Percentiles rank a stretch among this genome's conserved stretches.
phyloP scores from a whole-genome alignment of 2,329 filamentous ascomycete genomes.

The Penicillium sp. region DNA sequence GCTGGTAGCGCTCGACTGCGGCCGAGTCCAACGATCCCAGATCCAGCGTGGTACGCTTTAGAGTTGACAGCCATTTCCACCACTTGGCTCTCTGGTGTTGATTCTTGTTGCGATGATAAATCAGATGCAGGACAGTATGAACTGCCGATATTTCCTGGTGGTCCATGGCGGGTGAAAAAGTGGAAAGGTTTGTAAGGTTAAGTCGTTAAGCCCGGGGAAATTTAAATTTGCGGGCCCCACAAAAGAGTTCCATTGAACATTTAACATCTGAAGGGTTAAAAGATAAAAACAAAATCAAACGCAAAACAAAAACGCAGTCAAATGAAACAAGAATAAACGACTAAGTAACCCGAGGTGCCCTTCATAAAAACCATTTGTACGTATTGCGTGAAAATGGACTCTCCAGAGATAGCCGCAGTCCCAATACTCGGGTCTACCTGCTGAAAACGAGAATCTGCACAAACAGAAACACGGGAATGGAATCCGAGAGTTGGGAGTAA shows the following conservation, averaged over 20 bases:
- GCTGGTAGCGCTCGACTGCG: conserved; percentile 19
- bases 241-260: too few relatives aligned
- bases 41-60: conserved; percentile 65
- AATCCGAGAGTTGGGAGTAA: too few relatives aligned
- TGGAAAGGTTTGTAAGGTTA: background rate
- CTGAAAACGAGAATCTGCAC: too few relatives aligned
- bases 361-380: too few relatives aligned
- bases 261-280: background rate
- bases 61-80: conserved; percentile 72
- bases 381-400: too few relatives aligned
- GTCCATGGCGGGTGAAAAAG: conserved; percentile 25
- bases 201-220: background rate
- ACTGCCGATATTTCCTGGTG: conserved; percentile 28
- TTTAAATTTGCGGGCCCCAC: background rate
- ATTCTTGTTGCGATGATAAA: conserved; percentile 84
- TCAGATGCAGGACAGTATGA: conserved; percentile 59
- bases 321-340: too few relatives aligned
- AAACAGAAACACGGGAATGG: too few relatives aligned
- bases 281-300: background rate
- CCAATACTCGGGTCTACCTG: too few relatives aligned
- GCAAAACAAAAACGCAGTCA: too few relatives aligned
- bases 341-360: too few relatives aligned
- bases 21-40: conserved; percentile 48
- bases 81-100: conserved; percentile 80
- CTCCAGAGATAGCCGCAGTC: too few relatives aligned